phyloP scores from a whole-genome alignment of 495 filamentous ascomycete genomes.

The Penicillium pulvis region DNA sequence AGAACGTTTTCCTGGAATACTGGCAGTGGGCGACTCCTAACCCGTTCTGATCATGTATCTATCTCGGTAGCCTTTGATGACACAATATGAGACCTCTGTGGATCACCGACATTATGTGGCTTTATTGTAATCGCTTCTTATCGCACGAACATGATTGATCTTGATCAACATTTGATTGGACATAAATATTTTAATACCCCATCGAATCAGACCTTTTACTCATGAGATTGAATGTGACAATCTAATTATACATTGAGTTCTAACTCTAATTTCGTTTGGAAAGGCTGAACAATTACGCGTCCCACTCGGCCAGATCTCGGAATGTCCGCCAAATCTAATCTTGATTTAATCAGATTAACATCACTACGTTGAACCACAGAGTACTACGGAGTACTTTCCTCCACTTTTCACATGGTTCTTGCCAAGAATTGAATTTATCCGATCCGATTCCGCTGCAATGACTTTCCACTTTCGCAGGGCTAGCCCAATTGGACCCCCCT shows the following conservation, averaged over 20 bases:
- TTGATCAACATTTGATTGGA: too few species aligned
- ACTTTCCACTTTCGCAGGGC: not conserved
- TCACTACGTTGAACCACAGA: not conserved
- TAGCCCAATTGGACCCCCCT: not conserved
- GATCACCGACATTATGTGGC: too few species aligned
- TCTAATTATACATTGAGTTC: not conserved
- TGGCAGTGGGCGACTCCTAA: not conserved
- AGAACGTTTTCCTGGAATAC: not conserved
- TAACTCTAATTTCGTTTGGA: not conserved
- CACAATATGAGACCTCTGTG: too few species aligned
- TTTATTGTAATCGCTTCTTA: too few species aligned
- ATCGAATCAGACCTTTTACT: too few species aligned
- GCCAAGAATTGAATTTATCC: not conserved
- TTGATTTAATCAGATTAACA: not conserved
- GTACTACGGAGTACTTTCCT: not conserved
- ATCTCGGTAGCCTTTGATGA: too few species aligned
- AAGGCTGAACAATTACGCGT: not conserved
- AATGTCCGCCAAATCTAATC: not conserved
- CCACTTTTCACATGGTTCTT: not conserved
- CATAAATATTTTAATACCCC: too few species aligned
- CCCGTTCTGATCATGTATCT: too few species aligned
- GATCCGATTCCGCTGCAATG: not conserved
- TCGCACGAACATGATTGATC: too few species aligned
- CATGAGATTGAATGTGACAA: too few species aligned
- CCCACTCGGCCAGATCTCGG: not conserved